phyloP scores from a whole-genome alignment of 306 rosid genomes.

The Canavalia gladiata region DNA sequence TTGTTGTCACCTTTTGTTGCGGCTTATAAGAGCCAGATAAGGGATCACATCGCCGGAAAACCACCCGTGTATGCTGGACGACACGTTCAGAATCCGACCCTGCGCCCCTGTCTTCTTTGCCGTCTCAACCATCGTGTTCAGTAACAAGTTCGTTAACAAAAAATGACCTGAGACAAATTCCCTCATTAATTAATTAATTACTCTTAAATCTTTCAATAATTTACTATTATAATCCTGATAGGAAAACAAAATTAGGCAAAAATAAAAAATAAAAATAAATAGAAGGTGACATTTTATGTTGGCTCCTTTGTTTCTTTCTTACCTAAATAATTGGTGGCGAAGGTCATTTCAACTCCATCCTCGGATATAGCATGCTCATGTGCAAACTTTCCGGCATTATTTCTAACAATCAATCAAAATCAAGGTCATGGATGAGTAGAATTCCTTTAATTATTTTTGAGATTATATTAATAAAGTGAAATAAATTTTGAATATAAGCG shows the following conservation, averaged over 20 bases:
- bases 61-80: conserved; percentile 85
- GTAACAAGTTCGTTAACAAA: conserved; percentile 73
- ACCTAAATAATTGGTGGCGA: conserved; percentile 92
- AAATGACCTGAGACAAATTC: conserved; percentile 71
- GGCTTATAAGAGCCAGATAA: conserved; percentile 73
- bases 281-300: too few relatives aligned
- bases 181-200: not conserved
- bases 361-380: conserved; percentile 74
- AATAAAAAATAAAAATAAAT: too few relatives aligned
- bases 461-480: not conserved
- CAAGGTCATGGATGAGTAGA: not conserved
- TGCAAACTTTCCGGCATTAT: conserved; percentile 92
- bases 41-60: conserved; percentile 72
- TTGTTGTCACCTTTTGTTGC: conserved; percentile 55
- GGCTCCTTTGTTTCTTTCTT: not conserved
- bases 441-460: not conserved
- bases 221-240: not conserved
- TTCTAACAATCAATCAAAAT: conserved; percentile 56
- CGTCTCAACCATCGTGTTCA: conserved; percentile 73
- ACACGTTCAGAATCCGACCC: conserved; percentile 88
- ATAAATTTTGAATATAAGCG: not conserved
- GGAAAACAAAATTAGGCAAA: not conserved
- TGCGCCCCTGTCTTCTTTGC: conserved; percentile 69
- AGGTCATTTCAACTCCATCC: conserved; percentile 93
- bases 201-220: not conserved